A percentile compares a stretch with the other conserved stretches of the same genome.
These are phyloP conservation scores for Colletotrichum tropicale DNA, from an alignment of 2,329 filamentous ascomycete species.

Conservation along the genomic window DNA sequence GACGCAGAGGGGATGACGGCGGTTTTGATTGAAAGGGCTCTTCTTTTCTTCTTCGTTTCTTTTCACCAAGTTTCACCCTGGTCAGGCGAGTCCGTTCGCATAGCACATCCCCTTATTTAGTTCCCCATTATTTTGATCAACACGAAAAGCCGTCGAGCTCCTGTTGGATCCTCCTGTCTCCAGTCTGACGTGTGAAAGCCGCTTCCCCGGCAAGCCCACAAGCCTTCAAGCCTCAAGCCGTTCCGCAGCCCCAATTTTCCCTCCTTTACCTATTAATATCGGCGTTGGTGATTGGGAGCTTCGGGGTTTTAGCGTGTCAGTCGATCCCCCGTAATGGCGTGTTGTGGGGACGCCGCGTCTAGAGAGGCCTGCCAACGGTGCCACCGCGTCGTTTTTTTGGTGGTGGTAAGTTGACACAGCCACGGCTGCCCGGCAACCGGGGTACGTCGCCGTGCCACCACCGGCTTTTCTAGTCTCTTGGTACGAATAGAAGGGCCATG, in stretches of 20 bases:
- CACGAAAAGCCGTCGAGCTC: neutral
- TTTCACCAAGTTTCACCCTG: neutral
- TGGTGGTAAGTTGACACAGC: neutral
- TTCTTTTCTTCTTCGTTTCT: neutral
- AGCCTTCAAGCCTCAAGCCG: neutral
- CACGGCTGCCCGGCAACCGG: constrained; percentile 6
- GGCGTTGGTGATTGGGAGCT: neutral
- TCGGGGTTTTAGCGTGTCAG: neutral
- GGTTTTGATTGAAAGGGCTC: neutral
- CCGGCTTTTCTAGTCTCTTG: neutral
- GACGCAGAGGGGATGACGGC: neutral
- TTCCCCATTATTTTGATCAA: constrained; percentile 6
- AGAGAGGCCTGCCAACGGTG: neutral
- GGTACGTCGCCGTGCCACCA: neutral
- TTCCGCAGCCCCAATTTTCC: neutral
- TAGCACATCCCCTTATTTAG: neutral
- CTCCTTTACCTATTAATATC: constrained; percentile 2
- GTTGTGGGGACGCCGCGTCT: neutral
- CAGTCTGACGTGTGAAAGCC: constrained; percentile 16
- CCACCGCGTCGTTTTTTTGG: neutral
- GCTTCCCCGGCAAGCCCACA: neutral
- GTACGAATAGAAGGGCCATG: neutral
- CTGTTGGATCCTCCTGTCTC: neutral
- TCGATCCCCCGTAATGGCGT: constrained; percentile 1
- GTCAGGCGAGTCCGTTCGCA: neutral